Evolutionary conservation across 371 early-diverging fungal species (phyloP).

Genomic region (Actinomucor elegans): DNA sequence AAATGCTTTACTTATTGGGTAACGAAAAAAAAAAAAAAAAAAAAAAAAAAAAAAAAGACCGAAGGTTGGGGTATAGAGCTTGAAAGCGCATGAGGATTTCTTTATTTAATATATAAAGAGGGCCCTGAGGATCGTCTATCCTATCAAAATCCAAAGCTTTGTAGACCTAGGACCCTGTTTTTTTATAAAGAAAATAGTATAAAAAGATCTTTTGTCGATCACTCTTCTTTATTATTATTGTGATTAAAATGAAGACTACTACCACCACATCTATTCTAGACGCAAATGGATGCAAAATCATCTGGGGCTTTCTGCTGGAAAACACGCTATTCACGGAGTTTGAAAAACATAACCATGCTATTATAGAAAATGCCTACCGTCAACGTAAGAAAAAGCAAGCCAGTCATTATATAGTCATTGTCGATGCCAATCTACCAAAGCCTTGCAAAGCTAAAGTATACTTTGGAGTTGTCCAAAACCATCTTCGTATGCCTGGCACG

Average conservation of each 20-base stretch:
- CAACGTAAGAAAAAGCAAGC: slow-evolving; percentile 23
- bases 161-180: neutral
- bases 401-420: slow-evolving; percentile 35
- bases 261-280: neutral
- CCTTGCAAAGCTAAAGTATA: slow-evolving; percentile 30
- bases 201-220: neutral
- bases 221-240: neutral
- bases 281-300: neutral
- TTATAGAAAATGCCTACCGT: slow-evolving; percentile 35
- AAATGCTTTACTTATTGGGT: too few relatives aligned
- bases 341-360: slow-evolving; percentile 34
- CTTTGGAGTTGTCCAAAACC: slow-evolving; percentile 43
- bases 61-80: too few relatives aligned
- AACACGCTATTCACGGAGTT: slow-evolving; percentile 44
- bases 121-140: slow-evolving; percentile 21
- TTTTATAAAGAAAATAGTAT: neutral
- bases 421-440: slow-evolving; percentile 29
- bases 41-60: too few relatives aligned
- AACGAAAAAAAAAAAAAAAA: too few relatives aligned
- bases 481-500: slow-evolving; percentile 55
- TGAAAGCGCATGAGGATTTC: too few relatives aligned
- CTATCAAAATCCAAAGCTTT: slow-evolving; percentile 7
- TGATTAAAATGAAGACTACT: neutral
- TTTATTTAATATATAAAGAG: neutral
- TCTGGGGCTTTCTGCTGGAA: slow-evolving; percentile 30